Conservation (phyloP, 305 asterid species). For the Fraxinus angustifolia region DNA sequence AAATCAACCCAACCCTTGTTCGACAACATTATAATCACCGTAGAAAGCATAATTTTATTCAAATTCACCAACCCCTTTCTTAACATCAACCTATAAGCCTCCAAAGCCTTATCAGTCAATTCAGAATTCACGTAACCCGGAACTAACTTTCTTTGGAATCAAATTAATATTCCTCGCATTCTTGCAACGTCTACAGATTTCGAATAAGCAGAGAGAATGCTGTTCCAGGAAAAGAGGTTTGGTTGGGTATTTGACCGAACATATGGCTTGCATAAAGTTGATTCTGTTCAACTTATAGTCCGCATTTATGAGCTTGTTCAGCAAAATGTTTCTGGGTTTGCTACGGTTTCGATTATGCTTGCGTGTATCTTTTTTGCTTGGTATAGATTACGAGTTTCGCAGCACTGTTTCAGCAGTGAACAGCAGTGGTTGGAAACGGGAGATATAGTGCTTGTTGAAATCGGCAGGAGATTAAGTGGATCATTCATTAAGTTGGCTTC, state of each 20-base stretch:
- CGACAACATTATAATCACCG: constrained; percentile 53
- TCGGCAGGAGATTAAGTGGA: constrained; percentile 34
- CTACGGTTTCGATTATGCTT: constrained; percentile 47
- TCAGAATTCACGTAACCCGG: constrained; percentile 67
- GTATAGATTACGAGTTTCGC: constrained; percentile 45
- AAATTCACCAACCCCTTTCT: constrained; percentile 48
- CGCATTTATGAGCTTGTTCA: constrained; percentile 54
- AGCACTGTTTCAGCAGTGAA: constrained; percentile 63
- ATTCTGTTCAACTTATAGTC: constrained; percentile 44
- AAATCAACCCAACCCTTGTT: constrained; percentile 53
- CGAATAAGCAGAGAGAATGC: constrained; percentile 68
- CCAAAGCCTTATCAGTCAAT: constrained; percentile 44
- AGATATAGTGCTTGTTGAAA: constrained; percentile 33
- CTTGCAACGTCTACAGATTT: constrained; percentile 41
- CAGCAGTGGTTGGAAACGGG: constrained; percentile 57
- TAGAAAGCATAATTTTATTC: constrained; percentile 68
- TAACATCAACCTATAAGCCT: constrained; percentile 64
- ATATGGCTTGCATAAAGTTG: constrained; percentile 51
- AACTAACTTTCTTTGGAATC: constrained; percentile 58
- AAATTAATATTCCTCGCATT: constrained; percentile 45
- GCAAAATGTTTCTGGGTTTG: constrained; percentile 63
- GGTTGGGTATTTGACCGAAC: constrained; percentile 72
- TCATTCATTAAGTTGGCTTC: neutral
- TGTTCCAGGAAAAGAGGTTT: constrained; percentile 82
- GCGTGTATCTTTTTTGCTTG: constrained; percentile 70